Percentiles rank a stretch among this genome's conserved stretches.
These are phyloP conservation scores for Glycyrrhiza uralensis DNA, from an alignment of 306 rosid species.

Conservation along the genomic window DNA sequence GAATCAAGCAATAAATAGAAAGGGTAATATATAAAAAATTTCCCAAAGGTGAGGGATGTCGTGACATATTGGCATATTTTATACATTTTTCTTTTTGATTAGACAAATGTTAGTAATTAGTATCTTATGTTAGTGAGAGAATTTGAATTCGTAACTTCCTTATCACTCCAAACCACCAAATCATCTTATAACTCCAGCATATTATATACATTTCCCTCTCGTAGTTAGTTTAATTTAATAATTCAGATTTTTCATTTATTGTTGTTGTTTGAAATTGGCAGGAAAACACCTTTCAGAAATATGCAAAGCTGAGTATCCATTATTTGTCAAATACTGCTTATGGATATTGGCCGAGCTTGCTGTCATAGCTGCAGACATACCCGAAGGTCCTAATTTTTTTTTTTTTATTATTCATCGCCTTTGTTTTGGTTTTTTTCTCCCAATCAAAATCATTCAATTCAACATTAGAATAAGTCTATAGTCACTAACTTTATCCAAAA, in stretches of 20 bases:
- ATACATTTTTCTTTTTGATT: too few species aligned
- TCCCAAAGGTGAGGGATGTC: background rate
- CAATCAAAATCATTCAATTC: background rate
- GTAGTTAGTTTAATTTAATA: background rate
- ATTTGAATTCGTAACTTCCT: too few species aligned
- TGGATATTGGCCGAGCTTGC: conserved; percentile 88
- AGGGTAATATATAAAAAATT: background rate
- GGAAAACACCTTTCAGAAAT: conserved; percentile 87
- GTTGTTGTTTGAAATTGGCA: conserved; percentile 16
- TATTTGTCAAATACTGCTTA: conserved; percentile 56
- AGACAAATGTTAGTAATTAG: too few species aligned
- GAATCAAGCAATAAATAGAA: background rate
- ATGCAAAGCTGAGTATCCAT: conserved; percentile 79
- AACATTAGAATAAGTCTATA: background rate
- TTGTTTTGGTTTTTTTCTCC: background rate
- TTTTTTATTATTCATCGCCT: background rate
- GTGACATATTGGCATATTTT: background rate
- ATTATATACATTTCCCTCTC: background rate
- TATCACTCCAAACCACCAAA: too few species aligned
- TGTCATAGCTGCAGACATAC: conserved; percentile 90
- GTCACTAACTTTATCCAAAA: background rate
- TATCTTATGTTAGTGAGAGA: too few species aligned
- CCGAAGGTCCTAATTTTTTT: conserved; percentile 49
- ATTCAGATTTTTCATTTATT: too few species aligned
- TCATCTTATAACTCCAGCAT: too few species aligned